These are phyloP conservation scores for Zymoseptoria passerinii DNA, from an alignment of 2,329 filamentous ascomycete genomes.

Conservation along the genomic window DNA sequence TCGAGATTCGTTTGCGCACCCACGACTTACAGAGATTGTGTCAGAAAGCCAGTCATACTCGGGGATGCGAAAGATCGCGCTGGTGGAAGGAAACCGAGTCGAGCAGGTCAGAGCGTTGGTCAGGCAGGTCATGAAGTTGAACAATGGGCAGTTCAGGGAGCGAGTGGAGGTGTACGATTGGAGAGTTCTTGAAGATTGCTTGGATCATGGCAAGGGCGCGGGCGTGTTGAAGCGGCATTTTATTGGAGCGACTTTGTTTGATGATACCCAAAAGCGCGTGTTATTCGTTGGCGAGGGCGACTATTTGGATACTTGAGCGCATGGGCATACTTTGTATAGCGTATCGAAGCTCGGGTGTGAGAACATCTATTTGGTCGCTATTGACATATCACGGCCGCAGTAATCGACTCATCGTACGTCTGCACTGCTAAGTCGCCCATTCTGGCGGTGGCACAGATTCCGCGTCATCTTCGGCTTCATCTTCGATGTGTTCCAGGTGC, in stretches of 20 bases:
- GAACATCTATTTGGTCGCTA: neutral
- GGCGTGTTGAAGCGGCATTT: conserved; percentile 18
- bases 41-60: conserved; percentile 27
- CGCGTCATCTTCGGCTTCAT: neutral
- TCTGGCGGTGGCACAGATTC: neutral
- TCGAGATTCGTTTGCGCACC: conserved; percentile 22
- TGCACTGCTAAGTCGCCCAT: neutral
- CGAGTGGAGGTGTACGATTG: conserved; percentile 27
- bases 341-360: neutral
- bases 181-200: conserved; percentile 24
- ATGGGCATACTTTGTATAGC: neutral
- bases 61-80: conserved; percentile 25
- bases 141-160: conserved; percentile 20
- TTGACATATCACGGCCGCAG: neutral
- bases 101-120: conserved; percentile 12
- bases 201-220: conserved; percentile 10
- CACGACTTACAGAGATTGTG: conserved; percentile 15
- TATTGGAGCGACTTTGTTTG: conserved; percentile 24
- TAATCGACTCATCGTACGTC: neutral
- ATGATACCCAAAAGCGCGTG: conserved; percentile 14
- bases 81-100: conserved; percentile 25
- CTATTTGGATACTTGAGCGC: conserved; percentile 1
- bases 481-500: neutral
- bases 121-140: conserved; percentile 15
- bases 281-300: conserved; percentile 17